Evolutionary conservation across 2,329 filamentous ascomycete genomes (phyloP), one percentile per base, ranked within the genome.

Genomic region (Leptographium galeiforme): DNA sequence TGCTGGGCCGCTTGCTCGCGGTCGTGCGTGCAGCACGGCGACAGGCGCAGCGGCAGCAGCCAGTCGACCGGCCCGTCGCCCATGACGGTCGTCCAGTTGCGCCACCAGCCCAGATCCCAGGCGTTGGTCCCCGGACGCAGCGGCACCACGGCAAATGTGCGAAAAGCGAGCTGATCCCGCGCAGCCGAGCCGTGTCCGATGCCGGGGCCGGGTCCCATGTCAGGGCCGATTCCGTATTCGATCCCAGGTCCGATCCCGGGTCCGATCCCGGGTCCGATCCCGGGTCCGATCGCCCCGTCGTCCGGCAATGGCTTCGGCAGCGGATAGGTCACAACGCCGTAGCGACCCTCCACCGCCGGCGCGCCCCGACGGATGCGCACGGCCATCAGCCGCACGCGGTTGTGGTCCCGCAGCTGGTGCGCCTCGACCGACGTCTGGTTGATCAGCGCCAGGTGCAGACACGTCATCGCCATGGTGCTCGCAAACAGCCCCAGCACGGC

Each of bases 401-500:
- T 78, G 56, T 78, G 81, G 18, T 70, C 74, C 57, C 73, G 77
- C 53, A 74, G 72, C 58, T 74, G 77, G 32, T 95, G 72, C 55
- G 83, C 79, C 64, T 98, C 93, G 55, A 98, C 84, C 18, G 89
- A 94, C 1, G 90, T 95, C 48, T 82, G 75, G 63, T 96, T 96
- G 52, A 76, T 70, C 48, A 85, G 68, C 41, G 84, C 77, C 61
- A 89, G 83, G 57, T 84, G 79, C 41, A 84, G 64, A 5, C 87
- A 87, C 48, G 83, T 90, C 41, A 76, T 63, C 2, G 83, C 76
- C 89, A 97, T 95, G 52, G 82, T 80, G 25, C 77, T 72, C 0
- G 84, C 76, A 66, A 97, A 97, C n/a, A 95, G 66, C 41, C 80
- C 79, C 62, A 96, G 95, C 54, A 95, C 74, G 13, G 72, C 76